A percentile compares a stretch with the other conserved stretches of the same genome.
These are phyloP conservation scores for Hsuehochloa calcarea DNA, from an alignment of 176 grass and related monocot species.

Conservation along the genomic window DNA sequence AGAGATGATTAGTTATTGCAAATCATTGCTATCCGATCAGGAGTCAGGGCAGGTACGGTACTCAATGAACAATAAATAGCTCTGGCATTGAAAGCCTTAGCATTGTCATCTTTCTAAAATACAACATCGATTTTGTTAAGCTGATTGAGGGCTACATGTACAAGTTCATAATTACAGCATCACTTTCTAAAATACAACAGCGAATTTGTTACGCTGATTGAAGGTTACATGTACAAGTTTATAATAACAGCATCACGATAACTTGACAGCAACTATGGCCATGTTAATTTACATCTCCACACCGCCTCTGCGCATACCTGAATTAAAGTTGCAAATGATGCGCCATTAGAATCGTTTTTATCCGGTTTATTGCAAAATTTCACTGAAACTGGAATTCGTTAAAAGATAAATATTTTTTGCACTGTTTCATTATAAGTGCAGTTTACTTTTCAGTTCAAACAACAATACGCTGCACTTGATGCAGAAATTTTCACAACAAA, in stretches of 20 bases:
- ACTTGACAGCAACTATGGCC: constrained; percentile 6
- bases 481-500: not conserved
- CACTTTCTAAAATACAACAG: not conserved
- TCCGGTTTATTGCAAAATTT: not conserved
- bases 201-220: not conserved
- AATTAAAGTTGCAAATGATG: constrained; percentile 1
- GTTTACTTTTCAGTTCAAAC: not conserved
- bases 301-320: constrained; percentile 34
- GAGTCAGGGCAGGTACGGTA: not conserved
- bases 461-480: not conserved
- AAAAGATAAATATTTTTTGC: not conserved
- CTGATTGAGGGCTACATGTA: constrained; percentile 38
- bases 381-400: not conserved
- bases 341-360: not conserved
- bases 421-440: not conserved
- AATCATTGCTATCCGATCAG: not conserved
- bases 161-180: constrained; percentile 46
- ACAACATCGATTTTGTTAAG: constrained; percentile 28
- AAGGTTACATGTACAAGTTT: constrained; percentile 41
- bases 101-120: not conserved
- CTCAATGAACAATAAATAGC: not conserved
- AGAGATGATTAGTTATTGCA: not conserved
- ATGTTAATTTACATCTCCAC: constrained; percentile 41
- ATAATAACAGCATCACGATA: constrained; percentile 43
- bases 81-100: not conserved